phyloP scores from a whole-genome alignment of 2,329 filamentous ascomycete genomes.

The Neophaeococcomyces aloes region DNA sequence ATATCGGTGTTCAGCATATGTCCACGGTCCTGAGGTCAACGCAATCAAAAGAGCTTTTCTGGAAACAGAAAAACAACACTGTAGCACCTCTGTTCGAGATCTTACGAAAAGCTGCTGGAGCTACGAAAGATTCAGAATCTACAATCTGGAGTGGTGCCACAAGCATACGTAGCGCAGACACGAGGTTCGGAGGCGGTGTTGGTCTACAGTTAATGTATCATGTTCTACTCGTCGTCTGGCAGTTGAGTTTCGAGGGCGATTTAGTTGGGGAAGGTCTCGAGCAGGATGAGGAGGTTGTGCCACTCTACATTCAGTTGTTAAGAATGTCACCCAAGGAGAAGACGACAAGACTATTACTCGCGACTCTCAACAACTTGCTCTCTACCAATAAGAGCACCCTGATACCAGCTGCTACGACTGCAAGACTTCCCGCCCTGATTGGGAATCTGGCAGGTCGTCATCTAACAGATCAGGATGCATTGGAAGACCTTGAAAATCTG shows the following conservation, averaged over 20 bases:
- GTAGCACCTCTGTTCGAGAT: conserved; percentile 72
- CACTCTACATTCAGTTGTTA: conserved; percentile 84
- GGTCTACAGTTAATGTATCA: conserved; percentile 90
- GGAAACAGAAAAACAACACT: conserved; percentile 80
- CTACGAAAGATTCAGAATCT: conserved; percentile 58
- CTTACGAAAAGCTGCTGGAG: conserved; percentile 61
- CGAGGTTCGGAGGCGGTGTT: conserved; percentile 60
- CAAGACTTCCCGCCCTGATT: conserved; percentile 59
- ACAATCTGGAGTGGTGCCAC: conserved; percentile 41
- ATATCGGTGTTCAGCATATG: conserved; percentile 88
- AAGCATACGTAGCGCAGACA: conserved; percentile 55
- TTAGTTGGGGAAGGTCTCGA: conserved; percentile 70
- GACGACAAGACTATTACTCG: conserved; percentile 81
- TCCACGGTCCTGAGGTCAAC: conserved; percentile 70
- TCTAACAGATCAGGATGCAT: conserved; percentile 39
- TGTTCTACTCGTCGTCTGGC: conserved; percentile 87
- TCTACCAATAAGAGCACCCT: conserved; percentile 56
- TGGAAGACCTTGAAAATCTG: conserved; percentile 39
- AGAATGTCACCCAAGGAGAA: conserved; percentile 95
- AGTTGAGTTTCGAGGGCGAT: conserved; percentile 77
- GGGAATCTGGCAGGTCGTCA: conserved; percentile 46
- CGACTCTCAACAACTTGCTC: conserved; percentile 80
- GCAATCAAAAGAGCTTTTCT: conserved; percentile 71
- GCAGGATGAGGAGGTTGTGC: conserved; percentile 86
- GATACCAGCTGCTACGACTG: conserved; percentile 76